phyloP scores from a whole-genome alignment of 371 early-diverging fungal genomes.

The Haplosporangium sp. region DNA sequence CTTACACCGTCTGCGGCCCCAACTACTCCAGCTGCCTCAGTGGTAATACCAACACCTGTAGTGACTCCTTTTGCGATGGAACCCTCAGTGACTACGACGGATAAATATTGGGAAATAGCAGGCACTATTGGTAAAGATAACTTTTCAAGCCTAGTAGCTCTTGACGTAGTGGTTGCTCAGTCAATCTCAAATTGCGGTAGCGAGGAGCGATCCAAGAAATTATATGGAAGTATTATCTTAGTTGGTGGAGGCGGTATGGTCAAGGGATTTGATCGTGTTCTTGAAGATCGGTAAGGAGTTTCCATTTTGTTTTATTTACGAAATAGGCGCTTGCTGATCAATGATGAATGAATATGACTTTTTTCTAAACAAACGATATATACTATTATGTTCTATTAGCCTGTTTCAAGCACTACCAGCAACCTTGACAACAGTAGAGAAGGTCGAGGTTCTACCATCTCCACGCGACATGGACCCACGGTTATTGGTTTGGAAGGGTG shows the following conservation, averaged over 20 bases:
- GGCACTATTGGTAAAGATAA: conserved; percentile 49
- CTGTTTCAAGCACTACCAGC: conserved; percentile 51
- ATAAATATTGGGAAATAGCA: conserved; percentile 43
- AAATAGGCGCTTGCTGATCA: neutral
- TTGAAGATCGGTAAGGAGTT: conserved; percentile 74
- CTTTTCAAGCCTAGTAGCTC: conserved; percentile 51
- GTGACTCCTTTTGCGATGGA: conserved; percentile 47
- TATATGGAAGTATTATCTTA: conserved; percentile 82
- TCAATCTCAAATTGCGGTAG: conserved; percentile 77
- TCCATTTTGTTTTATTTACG: neutral
- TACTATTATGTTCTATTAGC: conserved; percentile 6
- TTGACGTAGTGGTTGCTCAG: conserved; percentile 86
- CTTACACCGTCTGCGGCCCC: conserved; percentile 25
- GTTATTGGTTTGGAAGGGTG: conserved; percentile 93
- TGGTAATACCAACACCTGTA: conserved; percentile 7
- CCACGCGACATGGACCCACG: conserved; percentile 91
- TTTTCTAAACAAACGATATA: too few relatives aligned
- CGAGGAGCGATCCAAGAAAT: conserved; percentile 77
- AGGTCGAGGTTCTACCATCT: conserved; percentile 80
- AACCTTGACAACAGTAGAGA: conserved; percentile 64
- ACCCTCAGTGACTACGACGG: conserved; percentile 45
- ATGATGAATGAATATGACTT: neutral
- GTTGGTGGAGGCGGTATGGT: conserved; percentile 90
- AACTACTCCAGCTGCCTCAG: conserved; percentile 10
- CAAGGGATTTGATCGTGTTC: conserved; percentile 74